Evolutionary conservation across 2,329 filamentous ascomycete species (phyloP), one percentile per base, ranked within the genome.

Genomic region (Neoascochyta sp.): DNA sequence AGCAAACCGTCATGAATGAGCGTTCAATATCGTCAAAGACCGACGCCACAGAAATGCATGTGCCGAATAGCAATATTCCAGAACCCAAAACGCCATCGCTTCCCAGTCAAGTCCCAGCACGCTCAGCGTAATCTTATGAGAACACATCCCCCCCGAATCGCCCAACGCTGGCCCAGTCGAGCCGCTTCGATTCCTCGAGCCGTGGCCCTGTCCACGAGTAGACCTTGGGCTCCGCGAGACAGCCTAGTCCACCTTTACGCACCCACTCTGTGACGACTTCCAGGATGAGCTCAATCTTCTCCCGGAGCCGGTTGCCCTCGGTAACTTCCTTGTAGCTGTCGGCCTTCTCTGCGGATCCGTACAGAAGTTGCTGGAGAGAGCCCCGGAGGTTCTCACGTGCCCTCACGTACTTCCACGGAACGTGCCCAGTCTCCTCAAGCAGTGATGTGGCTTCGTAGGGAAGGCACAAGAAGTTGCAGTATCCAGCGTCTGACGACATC

Each of bases 391-490:
- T 78, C 24, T 83, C 78, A 12, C 85, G 77, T 42, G 81, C 73
- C 4, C 81, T 81, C n/a, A 80, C 73, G 42, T 83, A 75, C 26
- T 78, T 76, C 28, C 87, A 76, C n/a, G 78, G 62, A 16, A 73
- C 57, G 14, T 68, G 75, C 33, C 81, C 80, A 2, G 77, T 78
- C 16, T 71, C 64, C 3, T 76, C 71, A 8, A 90, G 74, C 21
- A 78, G 74, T 43, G 76, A 69, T 3, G 83, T 79, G 1, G 83
- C 84, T 36, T 83, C 77, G n/a, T 78, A 68, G 0, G 83, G 78
- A 12, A 89, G 75, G 51, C 86, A 81, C 66, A 84, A 84, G 55
- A 88, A 86, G 55, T 86, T 82, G 46, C 83, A 82, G 71, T 80
- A 83, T 1, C 74, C 78, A n/a, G 83, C 85, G 16, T 82, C 76